Evolutionary conservation across 108 stramenopile species (phyloP).

Genomic region (Pseudonitzschia delicatissima): DNA sequence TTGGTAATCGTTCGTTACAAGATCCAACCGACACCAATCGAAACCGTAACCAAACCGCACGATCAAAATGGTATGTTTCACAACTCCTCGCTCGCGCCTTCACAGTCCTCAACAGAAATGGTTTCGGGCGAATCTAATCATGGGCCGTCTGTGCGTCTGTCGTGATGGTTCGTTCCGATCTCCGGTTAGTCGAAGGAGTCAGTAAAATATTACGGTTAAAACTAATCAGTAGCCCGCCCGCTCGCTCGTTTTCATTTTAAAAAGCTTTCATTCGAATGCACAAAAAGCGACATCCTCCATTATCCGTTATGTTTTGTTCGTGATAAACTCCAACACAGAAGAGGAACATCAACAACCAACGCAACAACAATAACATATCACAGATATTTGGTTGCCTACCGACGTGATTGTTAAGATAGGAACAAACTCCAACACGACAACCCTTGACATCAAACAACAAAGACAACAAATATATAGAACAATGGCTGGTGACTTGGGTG

Average conservation of each 20-base stretch:
- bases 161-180: no score
- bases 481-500: constrained; percentile 13
- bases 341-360: not conserved
- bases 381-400: no score
- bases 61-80: no score
- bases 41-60: no score
- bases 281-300: not conserved
- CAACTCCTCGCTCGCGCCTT: no score
- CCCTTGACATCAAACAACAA: not conserved
- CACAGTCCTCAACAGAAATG: no score
- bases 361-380: not conserved
- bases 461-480: not conserved
- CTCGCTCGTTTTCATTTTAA: constrained; percentile 1
- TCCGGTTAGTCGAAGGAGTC: no score
- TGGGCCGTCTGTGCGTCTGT: no score
- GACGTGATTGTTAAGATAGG: no score
- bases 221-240: not conserved
- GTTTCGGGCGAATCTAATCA: no score
- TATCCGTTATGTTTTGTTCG: not conserved
- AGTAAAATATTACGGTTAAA: no score
- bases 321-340: no score
- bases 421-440: not conserved
- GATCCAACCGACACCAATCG: not conserved
- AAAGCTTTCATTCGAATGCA: not conserved
- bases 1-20: not conserved